Evolutionary conservation across 23 red algal species (phyloP).

Genomic region (Gracilariopsis chorda): DNA sequence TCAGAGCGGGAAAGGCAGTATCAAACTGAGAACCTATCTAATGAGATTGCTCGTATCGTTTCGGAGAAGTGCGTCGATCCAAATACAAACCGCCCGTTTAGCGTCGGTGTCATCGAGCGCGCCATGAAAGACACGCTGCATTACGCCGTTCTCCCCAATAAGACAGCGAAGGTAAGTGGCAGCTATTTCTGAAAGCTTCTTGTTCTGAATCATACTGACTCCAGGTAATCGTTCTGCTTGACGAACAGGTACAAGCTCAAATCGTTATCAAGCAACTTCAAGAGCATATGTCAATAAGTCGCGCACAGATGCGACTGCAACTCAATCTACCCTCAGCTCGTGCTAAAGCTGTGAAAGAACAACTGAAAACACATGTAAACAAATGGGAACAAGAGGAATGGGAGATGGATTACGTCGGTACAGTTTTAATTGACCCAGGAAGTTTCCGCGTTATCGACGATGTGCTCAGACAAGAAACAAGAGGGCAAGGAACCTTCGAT

Average conservation of each 20-base stretch:
- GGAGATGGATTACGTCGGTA: constrained; percentile 43
- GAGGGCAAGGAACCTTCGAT: constrained; percentile 64
- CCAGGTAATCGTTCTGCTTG: background rate
- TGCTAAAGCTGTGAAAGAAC: constrained; percentile 40
- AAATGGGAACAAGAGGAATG: constrained; percentile 65
- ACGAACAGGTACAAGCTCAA: constrained; percentile 55
- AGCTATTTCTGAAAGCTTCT: no score
- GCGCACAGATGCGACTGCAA: constrained; percentile 72
- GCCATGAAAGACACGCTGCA: constrained; percentile 82
- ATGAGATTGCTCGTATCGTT: constrained; percentile 89
- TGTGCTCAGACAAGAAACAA: constrained; percentile 35
- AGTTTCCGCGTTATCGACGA: constrained; percentile 54
- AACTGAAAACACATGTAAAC: constrained; percentile 41
- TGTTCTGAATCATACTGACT: no score
- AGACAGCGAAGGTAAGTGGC: constrained; percentile 70
- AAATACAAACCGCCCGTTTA: constrained; percentile 79
- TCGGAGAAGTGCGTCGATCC: constrained; percentile 87
- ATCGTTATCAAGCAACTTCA: constrained; percentile 51
- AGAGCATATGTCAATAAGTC: constrained; percentile 59
- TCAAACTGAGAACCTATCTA: constrained; percentile 58
- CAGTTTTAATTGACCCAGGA: constrained; percentile 58
- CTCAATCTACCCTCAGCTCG: constrained; percentile 22
- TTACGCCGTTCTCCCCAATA: constrained; percentile 84
- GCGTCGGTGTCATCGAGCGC: constrained; percentile 86
- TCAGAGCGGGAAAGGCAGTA: constrained; percentile 94